These are phyloP conservation scores for Sambucus nigra DNA, from an alignment of 129 eudicot genomes.

Conservation along the genomic window DNA sequence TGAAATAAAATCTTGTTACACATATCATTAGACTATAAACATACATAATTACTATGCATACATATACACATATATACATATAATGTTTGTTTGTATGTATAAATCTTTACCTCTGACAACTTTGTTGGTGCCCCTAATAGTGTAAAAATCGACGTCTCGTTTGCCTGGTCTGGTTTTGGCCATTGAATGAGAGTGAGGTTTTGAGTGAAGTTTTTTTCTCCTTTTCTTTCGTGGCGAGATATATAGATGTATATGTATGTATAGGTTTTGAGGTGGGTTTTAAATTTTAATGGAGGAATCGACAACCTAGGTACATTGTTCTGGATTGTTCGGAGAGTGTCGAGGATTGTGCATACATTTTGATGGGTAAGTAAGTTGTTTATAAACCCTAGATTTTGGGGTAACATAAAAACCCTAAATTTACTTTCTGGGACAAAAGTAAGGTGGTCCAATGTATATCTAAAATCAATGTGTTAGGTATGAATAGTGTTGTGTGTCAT, in stretches of 20 bases:
- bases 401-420: too few species aligned
- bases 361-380: not conserved
- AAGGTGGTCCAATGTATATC: too few species aligned
- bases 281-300: slow-evolving; percentile 5
- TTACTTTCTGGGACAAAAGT: too few species aligned
- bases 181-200: too few species aligned
- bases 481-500: too few species aligned
- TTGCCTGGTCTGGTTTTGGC: slow-evolving; percentile 60
- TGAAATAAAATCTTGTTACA: not conserved
- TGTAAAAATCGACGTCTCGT: slow-evolving; percentile 47
- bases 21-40: not conserved
- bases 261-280: not conserved
- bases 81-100: not conserved
- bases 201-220: too few species aligned
- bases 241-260: not conserved
- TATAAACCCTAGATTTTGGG: slow-evolving; percentile 15
- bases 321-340: not conserved
- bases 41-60: not conserved
- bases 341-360: not conserved
- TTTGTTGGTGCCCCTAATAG: slow-evolving; percentile 63
- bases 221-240: not conserved
- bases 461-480: too few species aligned
- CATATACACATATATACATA: slow-evolving; percentile 3
- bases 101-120: slow-evolving; percentile 44
- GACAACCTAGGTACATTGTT: slow-evolving; percentile 23